A percentile compares a stretch with the other conserved stretches of the same genome.
Evolutionary conservation across 140 eudicot genomes (phyloP).

Genomic region (Erigeron philadelphicus): DNA sequence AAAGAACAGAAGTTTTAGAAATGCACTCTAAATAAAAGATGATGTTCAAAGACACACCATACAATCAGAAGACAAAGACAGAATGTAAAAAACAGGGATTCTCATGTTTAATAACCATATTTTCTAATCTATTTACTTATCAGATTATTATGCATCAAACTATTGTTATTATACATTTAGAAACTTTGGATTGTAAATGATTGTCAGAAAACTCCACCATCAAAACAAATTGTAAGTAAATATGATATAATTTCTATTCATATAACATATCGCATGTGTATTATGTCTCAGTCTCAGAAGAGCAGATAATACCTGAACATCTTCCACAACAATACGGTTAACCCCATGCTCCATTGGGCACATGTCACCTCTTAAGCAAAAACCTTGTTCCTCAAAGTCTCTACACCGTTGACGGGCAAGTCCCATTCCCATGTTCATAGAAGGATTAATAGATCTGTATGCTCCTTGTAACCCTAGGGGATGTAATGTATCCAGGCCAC

Average conservation of each 20-base stretch:
- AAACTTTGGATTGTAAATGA: no score
- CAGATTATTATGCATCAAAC: background rate
- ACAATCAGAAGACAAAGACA: slow-evolving; percentile 2
- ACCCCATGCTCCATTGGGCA: slow-evolving; percentile 99
- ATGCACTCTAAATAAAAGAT: slow-evolving; percentile 6
- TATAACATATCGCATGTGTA: no score
- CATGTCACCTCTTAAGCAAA: slow-evolving; percentile 97
- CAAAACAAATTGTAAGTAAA: no score
- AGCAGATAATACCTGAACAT: slow-evolving; percentile 72
- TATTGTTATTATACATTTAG: no score
- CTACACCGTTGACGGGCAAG: slow-evolving; percentile 80
- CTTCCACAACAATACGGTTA: slow-evolving; percentile 88
- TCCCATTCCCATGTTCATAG: slow-evolving; percentile 57
- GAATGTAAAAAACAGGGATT: background rate
- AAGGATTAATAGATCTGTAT: slow-evolving; percentile 57
- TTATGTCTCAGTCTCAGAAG: no score
- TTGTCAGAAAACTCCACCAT: no score
- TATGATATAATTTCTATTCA: no score
- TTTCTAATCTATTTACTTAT: background rate
- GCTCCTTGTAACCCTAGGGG: slow-evolving; percentile 67
- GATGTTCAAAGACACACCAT: slow-evolving; percentile 4
- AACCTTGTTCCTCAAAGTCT: slow-evolving; percentile 98
- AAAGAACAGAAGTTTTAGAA: slow-evolving; percentile 28
- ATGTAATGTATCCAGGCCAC: slow-evolving; percentile 65
- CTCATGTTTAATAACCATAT: background rate